phyloP scores from a whole-genome alignment of 2,329 filamentous ascomycete species.

The Arthrinium puccinioides region DNA sequence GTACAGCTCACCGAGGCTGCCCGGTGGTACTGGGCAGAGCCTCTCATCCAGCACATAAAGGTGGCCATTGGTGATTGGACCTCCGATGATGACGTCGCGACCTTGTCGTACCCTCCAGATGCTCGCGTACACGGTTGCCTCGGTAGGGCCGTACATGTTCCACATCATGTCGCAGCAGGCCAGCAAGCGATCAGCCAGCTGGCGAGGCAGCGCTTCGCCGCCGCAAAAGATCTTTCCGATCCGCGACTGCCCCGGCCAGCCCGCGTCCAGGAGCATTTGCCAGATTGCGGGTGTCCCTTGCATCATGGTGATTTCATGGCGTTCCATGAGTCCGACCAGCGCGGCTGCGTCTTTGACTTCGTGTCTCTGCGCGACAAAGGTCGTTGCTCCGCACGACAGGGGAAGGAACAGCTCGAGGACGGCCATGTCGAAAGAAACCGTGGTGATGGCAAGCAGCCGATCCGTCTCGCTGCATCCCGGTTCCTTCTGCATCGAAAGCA shows the following conservation, averaged over 20 bases:
- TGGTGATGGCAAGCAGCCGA: conserved; percentile 19
- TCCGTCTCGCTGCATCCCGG: conserved; percentile 17
- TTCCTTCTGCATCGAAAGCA: conserved; percentile 15
- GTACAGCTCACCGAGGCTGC: conserved; percentile 24
- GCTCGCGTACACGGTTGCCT: conserved; percentile 18
- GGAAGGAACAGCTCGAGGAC: conserved; percentile 26
- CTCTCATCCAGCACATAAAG: conserved; percentile 33
- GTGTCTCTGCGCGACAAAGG: conserved; percentile 20
- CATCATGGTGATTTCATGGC: conserved; percentile 25
- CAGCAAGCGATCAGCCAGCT: conserved; percentile 22
- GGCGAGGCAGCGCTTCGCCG: conserved; percentile 17
- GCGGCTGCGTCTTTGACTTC: conserved; percentile 22
- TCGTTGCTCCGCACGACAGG: conserved; percentile 22
- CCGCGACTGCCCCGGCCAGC: conserved; percentile 12
- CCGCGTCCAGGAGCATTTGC: conserved; percentile 16
- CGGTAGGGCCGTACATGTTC: conserved; percentile 22
- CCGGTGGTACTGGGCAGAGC: conserved; percentile 27
- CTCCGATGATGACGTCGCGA: conserved; percentile 16
- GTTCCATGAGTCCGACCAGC: conserved; percentile 23
- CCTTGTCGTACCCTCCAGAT: conserved; percentile 16
- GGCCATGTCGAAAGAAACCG: conserved; percentile 24
- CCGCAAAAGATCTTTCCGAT: conserved; percentile 17
- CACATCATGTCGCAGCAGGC: conserved; percentile 17
- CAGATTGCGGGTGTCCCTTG: conserved; percentile 29
- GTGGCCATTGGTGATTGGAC: conserved; percentile 23